Evolutionary conservation across 2,329 filamentous ascomycete genomes (phyloP).

Genomic region (Fusarium miscanthi): DNA sequence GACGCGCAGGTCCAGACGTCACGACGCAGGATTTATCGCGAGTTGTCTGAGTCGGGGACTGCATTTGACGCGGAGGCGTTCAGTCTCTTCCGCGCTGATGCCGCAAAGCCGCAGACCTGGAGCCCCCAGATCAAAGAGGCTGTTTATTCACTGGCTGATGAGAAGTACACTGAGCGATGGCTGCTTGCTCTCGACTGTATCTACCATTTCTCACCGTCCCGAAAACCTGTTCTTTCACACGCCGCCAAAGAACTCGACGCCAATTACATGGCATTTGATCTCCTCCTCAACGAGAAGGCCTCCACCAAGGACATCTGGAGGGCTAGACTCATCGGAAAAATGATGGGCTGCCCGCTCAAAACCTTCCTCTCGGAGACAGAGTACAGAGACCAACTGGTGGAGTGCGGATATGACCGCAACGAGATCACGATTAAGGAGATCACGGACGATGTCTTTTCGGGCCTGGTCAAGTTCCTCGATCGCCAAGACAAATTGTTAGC

Average conservation of each 20-base stretch:
- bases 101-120: conserved; percentile 60
- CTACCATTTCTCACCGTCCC: conserved; percentile 67
- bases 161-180: conserved; percentile 54
- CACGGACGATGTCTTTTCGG: conserved; percentile 63
- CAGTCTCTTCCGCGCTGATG: conserved; percentile 61
- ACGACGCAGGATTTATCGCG: conserved; percentile 46
- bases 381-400: conserved; percentile 58
- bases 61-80: conserved; percentile 38
- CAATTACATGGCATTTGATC: conserved; percentile 66
- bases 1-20: conserved; percentile 55
- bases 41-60: conserved; percentile 24
- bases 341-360: conserved; percentile 60
- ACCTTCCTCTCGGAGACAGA: conserved; percentile 60
- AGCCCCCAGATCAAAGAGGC: conserved; percentile 35
- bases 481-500: conserved; percentile 49
- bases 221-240: conserved; percentile 58
- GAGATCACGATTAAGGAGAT: conserved; percentile 61
- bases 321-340: conserved; percentile 56
- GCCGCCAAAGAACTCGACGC: conserved; percentile 56
- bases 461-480: conserved; percentile 58
- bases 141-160: conserved; percentile 44
- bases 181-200: conserved; percentile 66
- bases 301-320: conserved; percentile 46
- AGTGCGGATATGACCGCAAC: conserved; percentile 58
- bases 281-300: conserved; percentile 54